phyloP scores from a whole-genome alignment of 345 rosid genomes.

The Gossypium raimondii region DNA sequence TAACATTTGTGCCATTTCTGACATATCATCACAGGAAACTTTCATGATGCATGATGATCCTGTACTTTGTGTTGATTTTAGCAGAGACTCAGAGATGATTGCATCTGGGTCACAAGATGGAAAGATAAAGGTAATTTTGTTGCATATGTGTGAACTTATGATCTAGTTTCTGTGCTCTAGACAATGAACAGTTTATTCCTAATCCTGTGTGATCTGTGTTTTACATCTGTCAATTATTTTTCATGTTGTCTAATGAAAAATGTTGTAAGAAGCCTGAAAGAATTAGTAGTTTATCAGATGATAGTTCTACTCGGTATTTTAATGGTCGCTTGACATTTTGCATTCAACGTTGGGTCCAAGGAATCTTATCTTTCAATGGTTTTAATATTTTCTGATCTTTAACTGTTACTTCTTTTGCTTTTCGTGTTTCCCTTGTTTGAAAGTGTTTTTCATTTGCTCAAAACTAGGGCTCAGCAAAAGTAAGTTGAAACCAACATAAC shows the following conservation, averaged over 20 bases:
- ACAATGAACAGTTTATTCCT: not conserved
- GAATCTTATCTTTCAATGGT: not conserved
- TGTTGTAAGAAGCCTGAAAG: not conserved
- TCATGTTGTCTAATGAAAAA: not conserved
- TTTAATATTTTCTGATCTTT: not conserved
- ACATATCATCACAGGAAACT: conserved; percentile 63
- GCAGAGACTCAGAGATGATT: conserved; percentile 97
- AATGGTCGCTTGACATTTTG: not conserved
- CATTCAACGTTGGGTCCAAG: not conserved
- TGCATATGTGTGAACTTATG: conserved; percentile 10
- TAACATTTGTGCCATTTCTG: conserved; percentile 18
- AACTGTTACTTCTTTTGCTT: not conserved
- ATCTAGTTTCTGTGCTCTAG: not conserved
- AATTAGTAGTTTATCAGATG: not conserved
- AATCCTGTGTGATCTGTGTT: not conserved
- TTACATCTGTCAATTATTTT: not conserved
- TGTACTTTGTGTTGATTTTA: conserved; percentile 92
- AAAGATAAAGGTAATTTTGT: conserved; percentile 71
- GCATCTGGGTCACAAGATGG: conserved; percentile 97
- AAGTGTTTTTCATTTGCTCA: not conserved
- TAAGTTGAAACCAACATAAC: too few relatives aligned
- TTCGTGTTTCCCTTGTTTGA: not conserved
- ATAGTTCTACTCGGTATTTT: not conserved
- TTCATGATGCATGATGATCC: conserved; percentile 99
- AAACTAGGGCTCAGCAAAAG: not conserved